Conservation (phyloP, 2,329 filamentous ascomycete species). For the Penicillium italicum region DNA sequence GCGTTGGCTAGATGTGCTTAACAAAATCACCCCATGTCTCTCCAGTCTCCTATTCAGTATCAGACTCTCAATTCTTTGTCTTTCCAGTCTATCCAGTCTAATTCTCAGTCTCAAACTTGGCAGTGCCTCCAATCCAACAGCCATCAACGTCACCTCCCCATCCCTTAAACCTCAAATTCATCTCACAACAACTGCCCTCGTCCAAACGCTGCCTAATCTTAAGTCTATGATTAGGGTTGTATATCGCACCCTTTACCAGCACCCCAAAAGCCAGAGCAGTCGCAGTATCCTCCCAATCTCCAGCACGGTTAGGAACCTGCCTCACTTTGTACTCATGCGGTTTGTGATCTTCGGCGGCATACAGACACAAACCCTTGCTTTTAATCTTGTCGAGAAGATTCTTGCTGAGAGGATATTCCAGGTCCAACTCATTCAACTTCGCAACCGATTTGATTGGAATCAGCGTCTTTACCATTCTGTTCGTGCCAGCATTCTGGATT, state of each 20-base stretch:
- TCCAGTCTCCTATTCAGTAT: neutral
- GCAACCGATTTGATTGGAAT: conserved; percentile 1
- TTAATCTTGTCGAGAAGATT: conserved; percentile 2
- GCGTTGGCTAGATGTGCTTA: neutral
- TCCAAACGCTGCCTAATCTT: conserved; percentile 5
- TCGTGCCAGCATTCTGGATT: conserved; percentile 5
- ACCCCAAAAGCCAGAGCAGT: conserved; percentile 11
- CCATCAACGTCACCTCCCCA: conserved; percentile 1
- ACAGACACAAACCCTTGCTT: conserved; percentile 8
- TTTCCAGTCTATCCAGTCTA: neutral
- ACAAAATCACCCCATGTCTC: neutral
- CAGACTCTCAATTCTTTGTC: neutral
- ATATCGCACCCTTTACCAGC: neutral
- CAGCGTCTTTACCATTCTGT: conserved; percentile 1
- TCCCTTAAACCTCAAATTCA: conserved; percentile 1
- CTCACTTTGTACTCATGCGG: conserved; percentile 10
- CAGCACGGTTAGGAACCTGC: conserved; percentile 8
- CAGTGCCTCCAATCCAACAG: conserved; percentile 11
- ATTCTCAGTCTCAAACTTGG: neutral
- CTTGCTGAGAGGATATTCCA: neutral
- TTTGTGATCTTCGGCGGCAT: neutral
- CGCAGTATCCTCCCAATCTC: conserved; percentile 13
- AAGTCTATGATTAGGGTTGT: neutral
- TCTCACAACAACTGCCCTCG: conserved; percentile 4
- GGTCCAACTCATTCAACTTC: neutral